phyloP scores from a whole-genome alignment of 495 filamentous ascomycete species.

The Xanthoparmelia taractica region DNA sequence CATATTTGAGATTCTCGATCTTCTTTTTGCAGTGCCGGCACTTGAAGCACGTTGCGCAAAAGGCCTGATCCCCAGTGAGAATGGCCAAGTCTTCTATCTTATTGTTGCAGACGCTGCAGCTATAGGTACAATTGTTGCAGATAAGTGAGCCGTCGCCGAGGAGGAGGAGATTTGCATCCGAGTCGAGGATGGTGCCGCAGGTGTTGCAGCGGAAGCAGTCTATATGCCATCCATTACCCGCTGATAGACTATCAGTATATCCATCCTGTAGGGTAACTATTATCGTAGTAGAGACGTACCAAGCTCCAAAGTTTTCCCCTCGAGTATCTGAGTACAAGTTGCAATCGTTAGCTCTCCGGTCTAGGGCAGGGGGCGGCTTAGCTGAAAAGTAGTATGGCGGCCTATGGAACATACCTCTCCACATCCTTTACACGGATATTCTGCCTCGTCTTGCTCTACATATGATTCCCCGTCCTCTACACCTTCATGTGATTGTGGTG shows the following conservation, averaged over 20 bases:
- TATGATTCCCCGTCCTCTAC: slow-evolving; percentile 81
- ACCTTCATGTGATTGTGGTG: slow-evolving; percentile 9
- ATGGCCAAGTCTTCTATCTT: slow-evolving; percentile 99
- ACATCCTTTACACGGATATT: slow-evolving; percentile 93
- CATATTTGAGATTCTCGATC: slow-evolving; percentile 97
- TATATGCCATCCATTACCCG: slow-evolving; percentile 98
- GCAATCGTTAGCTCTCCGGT: slow-evolving; percentile 14
- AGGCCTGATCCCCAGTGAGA: slow-evolving; percentile 97
- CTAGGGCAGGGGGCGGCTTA: slow-evolving; percentile 19
- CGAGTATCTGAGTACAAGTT: slow-evolving; percentile 60
- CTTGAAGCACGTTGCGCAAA: slow-evolving; percentile 92
- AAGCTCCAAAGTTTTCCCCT: too few species aligned
- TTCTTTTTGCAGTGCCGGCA: slow-evolving; percentile 97
- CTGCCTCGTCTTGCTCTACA: slow-evolving; percentile 79
- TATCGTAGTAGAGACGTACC: slow-evolving; percentile 2
- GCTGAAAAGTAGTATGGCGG: slow-evolving; percentile 13
- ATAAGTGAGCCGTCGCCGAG: slow-evolving; percentile 97
- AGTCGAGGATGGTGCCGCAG: slow-evolving; percentile 90
- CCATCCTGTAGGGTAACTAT: slow-evolving; percentile 17
- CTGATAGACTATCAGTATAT: slow-evolving; percentile 40
- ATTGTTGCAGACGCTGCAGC: slow-evolving; percentile 90
- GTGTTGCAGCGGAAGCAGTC: slow-evolving; percentile 98
- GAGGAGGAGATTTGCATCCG: slow-evolving; percentile 91
- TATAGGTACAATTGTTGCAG: slow-evolving; percentile 99
- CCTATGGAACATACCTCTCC: slow-evolving; percentile 65